Conservation (phyloP, 257 asterid species). For the Gentiana macrophylla region DNA sequence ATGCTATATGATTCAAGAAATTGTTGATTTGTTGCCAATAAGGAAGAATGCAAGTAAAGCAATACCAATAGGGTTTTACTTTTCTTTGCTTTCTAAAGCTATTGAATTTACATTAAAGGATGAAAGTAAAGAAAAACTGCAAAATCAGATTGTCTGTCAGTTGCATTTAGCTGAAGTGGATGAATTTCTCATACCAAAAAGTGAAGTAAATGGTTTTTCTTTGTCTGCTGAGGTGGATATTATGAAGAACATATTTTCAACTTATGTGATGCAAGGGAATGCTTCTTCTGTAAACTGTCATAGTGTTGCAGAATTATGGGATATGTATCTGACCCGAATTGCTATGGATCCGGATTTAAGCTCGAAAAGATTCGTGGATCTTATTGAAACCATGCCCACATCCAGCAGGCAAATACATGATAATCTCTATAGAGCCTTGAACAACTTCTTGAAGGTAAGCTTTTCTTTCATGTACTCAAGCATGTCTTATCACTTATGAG, state of each 20-base stretch:
- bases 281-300: conserved; percentile 20
- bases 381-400: conserved; percentile 46
- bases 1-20: conserved; percentile 24
- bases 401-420: conserved; percentile 55
- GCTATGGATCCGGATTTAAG: conserved; percentile 32
- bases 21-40: conserved; percentile 42
- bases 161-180: conserved; percentile 43
- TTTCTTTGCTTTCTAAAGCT: conserved; percentile 38
- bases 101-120: conserved; percentile 22
- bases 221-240: conserved; percentile 22
- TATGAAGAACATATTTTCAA: conserved; percentile 44
- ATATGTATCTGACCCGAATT: conserved; percentile 36
- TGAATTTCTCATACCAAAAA: conserved; percentile 32
- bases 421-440: conserved; percentile 50
- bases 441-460: conserved; percentile 40
- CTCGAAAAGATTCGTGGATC: conserved; percentile 32
- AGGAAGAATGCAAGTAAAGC: conserved; percentile 32
- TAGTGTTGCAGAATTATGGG: conserved; percentile 54
- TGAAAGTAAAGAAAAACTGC: conserved; percentile 42
- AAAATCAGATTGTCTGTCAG: conserved; percentile 31
- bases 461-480: neutral
- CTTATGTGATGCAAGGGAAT: conserved; percentile 23
- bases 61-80: conserved; percentile 59
- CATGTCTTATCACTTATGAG: neutral
- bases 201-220: conserved; percentile 12